A percentile compares a stretch with the other conserved stretches of the same genome.
phyloP scores from a whole-genome alignment of 2,329 filamentous ascomycete genomes.

The Aspergillus awamori region DNA sequence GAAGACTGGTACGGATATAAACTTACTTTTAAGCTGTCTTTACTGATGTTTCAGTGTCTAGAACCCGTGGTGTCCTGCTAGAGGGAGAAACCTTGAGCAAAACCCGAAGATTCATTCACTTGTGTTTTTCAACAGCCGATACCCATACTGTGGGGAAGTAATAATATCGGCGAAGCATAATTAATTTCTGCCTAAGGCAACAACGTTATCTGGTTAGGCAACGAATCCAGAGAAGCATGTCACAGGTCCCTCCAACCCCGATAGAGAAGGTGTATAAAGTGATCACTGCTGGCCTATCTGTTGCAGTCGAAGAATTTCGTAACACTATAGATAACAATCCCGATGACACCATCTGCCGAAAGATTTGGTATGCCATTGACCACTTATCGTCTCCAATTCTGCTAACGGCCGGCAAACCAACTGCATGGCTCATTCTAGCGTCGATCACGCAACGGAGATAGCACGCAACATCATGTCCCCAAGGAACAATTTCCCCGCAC shows the following conservation, averaged over 20 bases:
- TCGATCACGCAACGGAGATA: background rate
- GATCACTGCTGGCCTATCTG: background rate
- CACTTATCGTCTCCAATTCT: background rate
- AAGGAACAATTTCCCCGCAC: background rate
- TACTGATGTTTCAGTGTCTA: background rate
- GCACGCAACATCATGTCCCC: background rate
- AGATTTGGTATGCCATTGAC: background rate
- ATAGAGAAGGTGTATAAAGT: background rate
- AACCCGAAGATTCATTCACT: no score
- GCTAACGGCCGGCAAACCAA: background rate
- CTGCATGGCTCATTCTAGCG: background rate
- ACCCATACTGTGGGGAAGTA: no score
- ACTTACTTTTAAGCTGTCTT: background rate
- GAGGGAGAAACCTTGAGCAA: no score
- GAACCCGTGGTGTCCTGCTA: background rate
- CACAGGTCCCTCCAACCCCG: background rate
- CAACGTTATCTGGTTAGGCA: no score
- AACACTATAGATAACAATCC: background rate
- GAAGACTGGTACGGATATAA: background rate
- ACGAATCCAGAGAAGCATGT: background rate
- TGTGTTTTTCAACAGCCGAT: no score
- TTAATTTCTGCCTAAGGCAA: background rate
- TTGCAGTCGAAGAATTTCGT: background rate
- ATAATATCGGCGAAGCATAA: no score
- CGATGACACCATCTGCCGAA: background rate